Base-by-base conservation (phyloP, 2,329 filamentous ascomycete species). In the Curvularia hawaiiensis region DNA sequence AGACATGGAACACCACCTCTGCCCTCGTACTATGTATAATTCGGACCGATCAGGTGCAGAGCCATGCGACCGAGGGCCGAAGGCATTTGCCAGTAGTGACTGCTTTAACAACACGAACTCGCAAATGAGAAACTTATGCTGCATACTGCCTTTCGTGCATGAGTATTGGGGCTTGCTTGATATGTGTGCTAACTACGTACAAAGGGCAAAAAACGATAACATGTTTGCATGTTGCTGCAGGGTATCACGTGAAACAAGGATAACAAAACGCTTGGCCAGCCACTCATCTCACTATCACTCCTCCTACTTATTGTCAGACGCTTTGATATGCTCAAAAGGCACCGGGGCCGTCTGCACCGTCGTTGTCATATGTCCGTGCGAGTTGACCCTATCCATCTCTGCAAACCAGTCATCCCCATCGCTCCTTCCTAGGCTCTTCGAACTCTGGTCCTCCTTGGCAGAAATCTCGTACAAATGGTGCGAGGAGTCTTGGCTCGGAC, bases 401-500 rank as follows among this genome's bases (percentile, higher is more conserved):
- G 56, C 50, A 20, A 66, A 66, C 66, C 63, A 70, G 35, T 68
- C 65, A 18, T 64, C 58, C 16, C 63, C 52, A 6, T 65, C 58
- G 41, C 48, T 55, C 26, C 20, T 52, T 10, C 50, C 44, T 30
- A 57, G 22, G 31, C 44, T 54, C 10, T 35, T 56, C 0, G 40
- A 26, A 12, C 58, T 62, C 1, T 33, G 41, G 28, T 45, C 30
- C 9, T 59, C 54, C 10, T 26, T 40, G 31, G 48, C 62, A 9
- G 51, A 22, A 0, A 56, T 46, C 11, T 47, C 62, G 38, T 61
- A 62, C 20, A 75, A 55, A n/a, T 66, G 61, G 38, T 61, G 65
- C 39, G 65, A 58, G 4, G 70, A 73, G 1, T 75, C 72, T 14
- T 68, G 61, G 3, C 69, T 71, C 6, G 54, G 16, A n/a, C 70